phyloP scores from a whole-genome alignment of 176 grass and related monocot genomes.

The Guadua angustifolia region DNA sequence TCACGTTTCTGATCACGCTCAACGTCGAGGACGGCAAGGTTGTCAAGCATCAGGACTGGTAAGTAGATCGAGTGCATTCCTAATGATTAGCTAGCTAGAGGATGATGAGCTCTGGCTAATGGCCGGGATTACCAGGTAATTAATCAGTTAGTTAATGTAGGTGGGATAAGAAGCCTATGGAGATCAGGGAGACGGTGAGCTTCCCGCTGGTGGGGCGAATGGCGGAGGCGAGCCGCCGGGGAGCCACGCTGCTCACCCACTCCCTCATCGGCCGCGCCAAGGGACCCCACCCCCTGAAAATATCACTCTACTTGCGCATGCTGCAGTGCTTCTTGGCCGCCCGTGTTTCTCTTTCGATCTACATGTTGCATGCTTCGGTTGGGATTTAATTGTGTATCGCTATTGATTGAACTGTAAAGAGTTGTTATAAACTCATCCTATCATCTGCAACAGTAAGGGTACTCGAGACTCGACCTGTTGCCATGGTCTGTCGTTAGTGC shows the following conservation, averaged over 20 bases:
- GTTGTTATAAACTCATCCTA: too few species aligned
- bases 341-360: too few species aligned
- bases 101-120: too few species aligned
- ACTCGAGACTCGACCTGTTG: too few species aligned
- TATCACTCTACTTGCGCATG: too few species aligned
- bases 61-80: not conserved
- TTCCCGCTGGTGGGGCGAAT: conserved; percentile 43
- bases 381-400: too few species aligned
- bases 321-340: too few species aligned
- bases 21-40: conserved; percentile 53
- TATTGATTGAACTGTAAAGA: too few species aligned
- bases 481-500: too few species aligned
- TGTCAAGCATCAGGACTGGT: conserved; percentile 43
- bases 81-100: not conserved
- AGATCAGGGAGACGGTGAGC: conserved; percentile 29
- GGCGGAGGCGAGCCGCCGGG: conserved; percentile 46
- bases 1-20: conserved; percentile 49
- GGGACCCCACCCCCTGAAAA: conserved; percentile 38
- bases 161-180: conserved; percentile 68
- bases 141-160: not conserved
- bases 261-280: conserved; percentile 64
- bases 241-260: conserved; percentile 66
- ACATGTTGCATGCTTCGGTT: too few species aligned
- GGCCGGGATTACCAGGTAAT: not conserved
- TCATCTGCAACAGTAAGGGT: too few species aligned